Evolutionary conservation across 495 filamentous ascomycete genomes (phyloP).

Genomic region (Aspergillus sclerotiicarbonarius): DNA sequence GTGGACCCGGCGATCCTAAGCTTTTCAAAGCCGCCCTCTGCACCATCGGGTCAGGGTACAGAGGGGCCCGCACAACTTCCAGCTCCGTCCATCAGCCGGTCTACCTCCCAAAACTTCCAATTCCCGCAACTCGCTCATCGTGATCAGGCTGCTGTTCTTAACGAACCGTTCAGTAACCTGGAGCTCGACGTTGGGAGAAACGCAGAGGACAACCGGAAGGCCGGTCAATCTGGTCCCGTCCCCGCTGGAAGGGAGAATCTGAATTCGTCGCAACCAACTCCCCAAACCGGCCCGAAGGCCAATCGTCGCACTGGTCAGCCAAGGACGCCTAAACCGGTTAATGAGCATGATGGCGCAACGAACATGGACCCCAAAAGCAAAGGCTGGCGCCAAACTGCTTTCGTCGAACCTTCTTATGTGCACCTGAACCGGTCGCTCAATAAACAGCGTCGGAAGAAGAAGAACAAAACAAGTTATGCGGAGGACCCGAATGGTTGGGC

Average conservation of each 20-base stretch:
- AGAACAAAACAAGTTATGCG: constrained; percentile 49
- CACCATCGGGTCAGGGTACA: constrained; percentile 10
- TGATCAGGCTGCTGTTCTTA: constrained; percentile 27
- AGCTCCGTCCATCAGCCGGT: not conserved
- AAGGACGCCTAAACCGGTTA: constrained; percentile 19
- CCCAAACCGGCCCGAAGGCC: constrained; percentile 21
- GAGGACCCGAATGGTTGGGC: constrained; percentile 86
- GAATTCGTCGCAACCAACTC: not conserved
- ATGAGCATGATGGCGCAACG: constrained; percentile 35
- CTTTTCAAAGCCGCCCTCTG: constrained; percentile 35
- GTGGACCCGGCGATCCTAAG: constrained; percentile 58
- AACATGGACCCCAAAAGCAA: constrained; percentile 52
- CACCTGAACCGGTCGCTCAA: constrained; percentile 21
- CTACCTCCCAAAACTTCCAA: constrained; percentile 6
- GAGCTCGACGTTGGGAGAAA: constrained; percentile 30
- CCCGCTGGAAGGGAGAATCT: constrained; percentile 11
- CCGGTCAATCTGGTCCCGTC: constrained; percentile 13
- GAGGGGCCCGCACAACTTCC: constrained; percentile 9
- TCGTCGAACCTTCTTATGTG: constrained; percentile 59
- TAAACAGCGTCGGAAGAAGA: constrained; percentile 52
- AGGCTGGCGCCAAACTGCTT: constrained; percentile 83
- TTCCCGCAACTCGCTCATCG: constrained; percentile 14
- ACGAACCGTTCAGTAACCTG: constrained; percentile 44
- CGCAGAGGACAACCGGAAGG: constrained; percentile 8
- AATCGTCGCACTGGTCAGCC: constrained; percentile 37